These are phyloP conservation scores for Picochlorum sp. DNA, from an alignment of 139 green algal genomes.

Conservation along the genomic window DNA sequence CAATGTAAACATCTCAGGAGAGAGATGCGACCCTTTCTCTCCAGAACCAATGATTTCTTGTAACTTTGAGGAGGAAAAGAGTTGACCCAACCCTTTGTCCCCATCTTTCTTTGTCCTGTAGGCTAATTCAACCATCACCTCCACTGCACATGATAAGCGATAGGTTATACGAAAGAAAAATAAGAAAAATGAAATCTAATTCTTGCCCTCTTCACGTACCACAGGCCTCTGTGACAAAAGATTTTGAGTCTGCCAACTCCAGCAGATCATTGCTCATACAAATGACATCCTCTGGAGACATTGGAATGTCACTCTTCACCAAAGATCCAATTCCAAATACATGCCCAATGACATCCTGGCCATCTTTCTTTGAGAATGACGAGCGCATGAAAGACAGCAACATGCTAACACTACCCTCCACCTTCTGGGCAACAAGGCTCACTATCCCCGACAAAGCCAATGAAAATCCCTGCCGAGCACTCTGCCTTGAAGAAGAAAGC, in stretches of 20 bases:
- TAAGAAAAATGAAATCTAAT: background rate
- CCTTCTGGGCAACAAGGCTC: background rate
- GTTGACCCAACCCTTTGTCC: no score
- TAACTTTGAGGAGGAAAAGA: no score
- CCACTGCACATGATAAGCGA: no score
- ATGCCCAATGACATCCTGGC: background rate
- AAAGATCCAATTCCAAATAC: slow-evolving; percentile 1
- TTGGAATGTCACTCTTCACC: background rate
- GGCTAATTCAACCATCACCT: no score
- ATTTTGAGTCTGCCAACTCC: background rate
- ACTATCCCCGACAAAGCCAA: slow-evolving; percentile 52
- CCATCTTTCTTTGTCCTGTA: no score
- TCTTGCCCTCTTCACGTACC: background rate
- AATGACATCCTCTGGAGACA: background rate
- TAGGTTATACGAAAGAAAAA: no score
- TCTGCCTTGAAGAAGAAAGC: slow-evolving; percentile 50
- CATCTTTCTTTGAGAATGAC: background rate
- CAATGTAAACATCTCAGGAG: no score
- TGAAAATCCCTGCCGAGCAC: slow-evolving; percentile 73
- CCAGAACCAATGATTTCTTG: no score
- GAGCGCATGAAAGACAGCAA: background rate
- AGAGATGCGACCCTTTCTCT: no score
- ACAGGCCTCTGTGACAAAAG: slow-evolving; percentile 2
- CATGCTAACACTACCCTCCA: background rate
- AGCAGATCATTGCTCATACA: background rate